Evolutionary conservation across 352 stramenopile genomes (phyloP), one percentile per base, ranked within the genome.

Genomic region (Plasmopara viticola): DNA sequence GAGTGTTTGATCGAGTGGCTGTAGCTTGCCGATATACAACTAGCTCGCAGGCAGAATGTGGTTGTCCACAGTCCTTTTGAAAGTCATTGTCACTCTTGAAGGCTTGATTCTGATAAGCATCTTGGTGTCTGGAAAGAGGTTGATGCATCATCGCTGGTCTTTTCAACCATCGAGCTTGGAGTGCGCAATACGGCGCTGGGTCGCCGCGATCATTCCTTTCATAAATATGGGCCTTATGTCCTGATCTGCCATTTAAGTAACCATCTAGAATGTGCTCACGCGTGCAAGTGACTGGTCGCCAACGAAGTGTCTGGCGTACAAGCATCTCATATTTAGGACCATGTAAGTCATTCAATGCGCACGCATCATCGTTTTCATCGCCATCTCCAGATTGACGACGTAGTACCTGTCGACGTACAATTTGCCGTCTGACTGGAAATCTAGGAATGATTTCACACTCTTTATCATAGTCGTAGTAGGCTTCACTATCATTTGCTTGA

Each of bases 251-350:
- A 17, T 17, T 9, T 50, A 59, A 56, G 9, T 64, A 48, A 30
- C 68, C 58, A 40, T 53, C 46, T 2, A 1, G 0, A 58, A 49
- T 43, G 34, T 58, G 56, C 15, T 61, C 49, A n/a, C 53, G 46
- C 28, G 28, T 34, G 29, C 49, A 50, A 43, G 41, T 52, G 29
- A 38, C 33, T 13, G 49, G 45, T 46, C 53, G 46, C 17, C 39
- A 47, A 39, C 47, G 58, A 33, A 44, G 25, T 55, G 42, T 34
- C 43, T 55, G 58, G 12, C 20, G 43, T 43, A 44, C 18, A 29
- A 25, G 43, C 25, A 38, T 15, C 38, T 64, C 53, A 14, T 56
- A 57, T 20, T 46, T 46, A 15, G 17, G 4, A 12, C 5, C 10
- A 8, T 12, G 10, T 2, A 35, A 35, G 10, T 35, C 31, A 2